phyloP scores from a whole-genome alignment of 371 early-diverging fungal genomes.

The Mortierella sp. region DNA sequence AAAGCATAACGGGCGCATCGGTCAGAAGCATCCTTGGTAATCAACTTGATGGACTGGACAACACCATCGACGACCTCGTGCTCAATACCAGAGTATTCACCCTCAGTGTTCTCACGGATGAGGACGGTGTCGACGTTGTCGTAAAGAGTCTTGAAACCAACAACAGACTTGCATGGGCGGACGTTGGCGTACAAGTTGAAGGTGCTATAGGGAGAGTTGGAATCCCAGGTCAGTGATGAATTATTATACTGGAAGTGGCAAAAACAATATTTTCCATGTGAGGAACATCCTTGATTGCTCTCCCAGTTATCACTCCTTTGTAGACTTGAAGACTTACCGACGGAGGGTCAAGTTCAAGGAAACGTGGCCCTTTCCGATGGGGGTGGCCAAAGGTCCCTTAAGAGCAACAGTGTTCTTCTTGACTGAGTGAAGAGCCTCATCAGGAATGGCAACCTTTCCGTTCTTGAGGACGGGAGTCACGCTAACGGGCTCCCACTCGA shows the following conservation, averaged over 20 bases:
- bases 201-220: conserved; percentile 63
- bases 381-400: conserved; percentile 98
- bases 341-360: conserved; percentile 98
- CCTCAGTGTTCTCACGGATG: conserved; percentile 99
- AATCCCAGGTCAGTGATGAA: not conserved
- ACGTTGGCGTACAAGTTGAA: conserved; percentile 99
- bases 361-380: conserved; percentile 98
- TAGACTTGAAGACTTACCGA: conserved; percentile 58
- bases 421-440: conserved; percentile 91
- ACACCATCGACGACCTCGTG: conserved; percentile 97
- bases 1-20: conserved; percentile 96
- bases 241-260: not conserved
- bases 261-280: no score
- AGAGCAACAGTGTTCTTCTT: conserved; percentile 96
- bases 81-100: conserved; percentile 99
- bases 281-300: not conserved
- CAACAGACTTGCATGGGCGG: conserved; percentile 96
- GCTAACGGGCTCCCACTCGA: conserved; percentile 97
- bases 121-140: conserved; percentile 97
- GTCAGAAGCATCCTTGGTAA: conserved; percentile 95
- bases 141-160: conserved; percentile 96
- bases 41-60: conserved; percentile 98
- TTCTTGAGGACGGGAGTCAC: conserved; percentile 94
- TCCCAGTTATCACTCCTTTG: not conserved
- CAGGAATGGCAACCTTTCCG: conserved; percentile 95